Evolutionary conservation across 2,329 filamentous ascomycete species (phyloP), one percentile per base, ranked within the genome.

Genomic region (Aspergillus uvarum): DNA sequence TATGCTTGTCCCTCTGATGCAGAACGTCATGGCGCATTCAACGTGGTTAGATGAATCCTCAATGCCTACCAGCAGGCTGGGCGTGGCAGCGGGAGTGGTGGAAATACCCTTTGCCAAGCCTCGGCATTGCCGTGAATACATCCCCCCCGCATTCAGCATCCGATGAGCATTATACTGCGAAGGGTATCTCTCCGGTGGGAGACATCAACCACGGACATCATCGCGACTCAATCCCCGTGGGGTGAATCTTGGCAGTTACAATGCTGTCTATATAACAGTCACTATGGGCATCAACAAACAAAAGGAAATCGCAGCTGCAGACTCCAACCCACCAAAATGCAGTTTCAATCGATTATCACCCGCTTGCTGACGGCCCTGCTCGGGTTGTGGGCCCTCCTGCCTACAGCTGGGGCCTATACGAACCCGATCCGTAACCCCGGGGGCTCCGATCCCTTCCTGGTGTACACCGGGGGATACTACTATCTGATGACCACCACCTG

Each of bases 401-500:
- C 52, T 10, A 26, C 24, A 3, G 11, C 54, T 24, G 42, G 24
- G 19, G 58, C 78, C 22, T 85, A 79, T 63, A 80, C 80, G 42
- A 85, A 85, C 62, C 82, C 83, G 1, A 76, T 85, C 55, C 79
- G 80, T 38, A 73, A 73, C 19, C 76, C 76, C 0, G 77, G 81
- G 44, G 82, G 83, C 10, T 79, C 77, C 21, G 83, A 85, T 62
- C 82, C 83, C 1, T 81, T 82, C 61, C 79, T 86, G 4, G 78
- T 79, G 1, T 85, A 79, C 55, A 76, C 76, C 0, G 80, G 77
- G 8, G 83, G 82, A 0, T 85, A 81, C 63, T 86, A 85, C 70
- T 85, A 85, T 61, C 73, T 86, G 32, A 79, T 84, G 66, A 82
- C 82, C 0, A 85, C 83, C 0, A 81, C 82, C 35, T 86, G 82